phyloP scores from a whole-genome alignment of 768 basidiomycete genomes.

The Strobilomyces echinocephalus region DNA sequence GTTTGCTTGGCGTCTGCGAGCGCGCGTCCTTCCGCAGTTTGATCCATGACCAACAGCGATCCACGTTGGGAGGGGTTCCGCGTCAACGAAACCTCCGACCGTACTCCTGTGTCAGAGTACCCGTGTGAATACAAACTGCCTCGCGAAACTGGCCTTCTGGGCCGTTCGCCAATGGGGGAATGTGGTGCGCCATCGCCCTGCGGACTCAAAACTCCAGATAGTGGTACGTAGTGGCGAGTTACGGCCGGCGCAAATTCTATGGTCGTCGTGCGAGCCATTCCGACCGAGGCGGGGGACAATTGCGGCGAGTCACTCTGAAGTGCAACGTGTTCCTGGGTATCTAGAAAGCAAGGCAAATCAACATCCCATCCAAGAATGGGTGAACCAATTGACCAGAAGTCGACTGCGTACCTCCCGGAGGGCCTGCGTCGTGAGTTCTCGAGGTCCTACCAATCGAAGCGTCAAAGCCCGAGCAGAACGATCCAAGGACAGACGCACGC shows the following conservation, averaged over 20 bases:
- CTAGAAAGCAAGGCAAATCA: conserved; percentile 11
- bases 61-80: conserved; percentile 14
- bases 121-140: conserved; percentile 14
- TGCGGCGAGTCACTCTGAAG: conserved; percentile 5
- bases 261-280: conserved; percentile 41
- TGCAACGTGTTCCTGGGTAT: background rate
- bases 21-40: conserved; percentile 8
- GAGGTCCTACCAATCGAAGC: conserved; percentile 9
- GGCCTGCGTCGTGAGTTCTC: conserved; percentile 33
- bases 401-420: conserved; percentile 1
- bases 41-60: conserved; percentile 11
- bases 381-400: conserved; percentile 10
- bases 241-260: conserved; percentile 48
- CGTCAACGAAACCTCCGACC: conserved; percentile 15
- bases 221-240: conserved; percentile 22
- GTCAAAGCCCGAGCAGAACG: background rate
- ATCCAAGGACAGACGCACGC: conserved; percentile 4
- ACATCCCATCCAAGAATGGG: background rate
- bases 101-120: conserved; percentile 7
- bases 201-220: conserved; percentile 26
- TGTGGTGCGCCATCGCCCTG: conserved; percentile 13
- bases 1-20: conserved; percentile 32
- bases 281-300: background rate
- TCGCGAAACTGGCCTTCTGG: conserved; percentile 5
- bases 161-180: conserved; percentile 3